These are phyloP conservation scores for Falciphora oryzae DNA, from an alignment of 2,329 filamentous ascomycete genomes.

Conservation along the genomic window DNA sequence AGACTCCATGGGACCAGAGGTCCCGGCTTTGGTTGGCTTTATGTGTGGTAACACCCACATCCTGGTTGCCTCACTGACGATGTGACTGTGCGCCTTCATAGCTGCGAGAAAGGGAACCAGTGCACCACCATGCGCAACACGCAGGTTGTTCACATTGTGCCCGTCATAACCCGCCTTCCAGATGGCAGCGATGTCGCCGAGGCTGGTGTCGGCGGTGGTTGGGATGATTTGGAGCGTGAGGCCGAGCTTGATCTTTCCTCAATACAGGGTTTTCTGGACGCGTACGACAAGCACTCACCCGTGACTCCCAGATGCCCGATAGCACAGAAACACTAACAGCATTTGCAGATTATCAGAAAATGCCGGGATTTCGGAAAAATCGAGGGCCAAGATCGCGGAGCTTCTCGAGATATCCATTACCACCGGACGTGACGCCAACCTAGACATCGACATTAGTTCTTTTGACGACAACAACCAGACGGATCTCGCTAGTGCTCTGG, in stretches of 20 bases:
- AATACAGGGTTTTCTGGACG: constrained; percentile 17
- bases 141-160: constrained; percentile 65
- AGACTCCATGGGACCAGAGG: constrained; percentile 43
- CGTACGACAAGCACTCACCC: constrained; percentile 26
- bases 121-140: constrained; percentile 44
- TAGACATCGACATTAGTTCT: constrained; percentile 25
- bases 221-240: constrained; percentile 64
- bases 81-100: constrained; percentile 65
- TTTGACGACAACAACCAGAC: constrained; percentile 25
- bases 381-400: constrained; percentile 19
- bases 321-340: background rate
- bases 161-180: constrained; percentile 62
- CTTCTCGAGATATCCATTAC: constrained; percentile 16
- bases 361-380: constrained; percentile 15
- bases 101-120: constrained; percentile 69
- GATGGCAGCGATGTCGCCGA: constrained; percentile 63
- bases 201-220: constrained; percentile 71
- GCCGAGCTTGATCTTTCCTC: constrained; percentile 58
- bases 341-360: constrained; percentile 18
- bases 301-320: background rate
- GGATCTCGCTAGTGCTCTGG: constrained; percentile 19
- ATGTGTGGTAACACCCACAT: constrained; percentile 65
- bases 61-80: constrained; percentile 67
- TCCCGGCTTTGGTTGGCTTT: constrained; percentile 65
- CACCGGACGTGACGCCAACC: constrained; percentile 26